These are phyloP conservation scores for Pneumocystis canis DNA, from an alignment of 1,139 yeast species.

Conservation along the genomic window DNA sequence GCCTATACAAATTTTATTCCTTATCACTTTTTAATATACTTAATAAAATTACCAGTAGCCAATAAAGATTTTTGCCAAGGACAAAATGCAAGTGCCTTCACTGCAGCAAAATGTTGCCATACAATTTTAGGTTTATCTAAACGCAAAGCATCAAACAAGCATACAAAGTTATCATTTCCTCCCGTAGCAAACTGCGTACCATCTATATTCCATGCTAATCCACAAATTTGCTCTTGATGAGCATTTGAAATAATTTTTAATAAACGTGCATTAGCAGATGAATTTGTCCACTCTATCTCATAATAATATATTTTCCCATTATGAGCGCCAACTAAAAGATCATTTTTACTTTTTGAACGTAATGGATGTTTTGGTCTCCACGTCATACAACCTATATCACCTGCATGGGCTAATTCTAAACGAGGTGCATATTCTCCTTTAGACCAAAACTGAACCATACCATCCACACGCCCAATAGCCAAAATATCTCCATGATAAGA, in stretches of 20 bases:
- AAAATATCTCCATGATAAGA: conserved; percentile 33
- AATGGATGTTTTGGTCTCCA: conserved; percentile 5
- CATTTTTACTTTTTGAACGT: background rate
- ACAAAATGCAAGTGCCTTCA: conserved; percentile 59
- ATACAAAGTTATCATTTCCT: conserved; percentile 11
- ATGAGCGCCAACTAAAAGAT: conserved; percentile 7
- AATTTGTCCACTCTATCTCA: background rate
- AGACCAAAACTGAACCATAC: conserved; percentile 32
- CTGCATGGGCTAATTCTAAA: conserved; percentile 5
- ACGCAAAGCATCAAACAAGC: conserved; percentile 5
- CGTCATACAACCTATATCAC: conserved; percentile 6
- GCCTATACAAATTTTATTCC: conserved; percentile 37
- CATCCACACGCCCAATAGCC: conserved; percentile 45
- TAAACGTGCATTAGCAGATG: background rate
- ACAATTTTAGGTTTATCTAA: conserved; percentile 1
- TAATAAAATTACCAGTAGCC: conserved; percentile 36
- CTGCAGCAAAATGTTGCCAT: conserved; percentile 26
- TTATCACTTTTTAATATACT: background rate
- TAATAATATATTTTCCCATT: conserved; percentile 4
- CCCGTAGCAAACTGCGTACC: conserved; percentile 12
- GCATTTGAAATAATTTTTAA: conserved; percentile 1
- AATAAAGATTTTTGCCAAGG: conserved; percentile 48
- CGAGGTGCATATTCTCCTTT: conserved; percentile 4
- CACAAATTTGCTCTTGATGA: conserved; percentile 5
- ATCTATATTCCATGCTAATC: conserved; percentile 12